Conservation (phyloP, 192 early-diverging fungal species). For the Rhizoclosmatium globosum region DNA sequence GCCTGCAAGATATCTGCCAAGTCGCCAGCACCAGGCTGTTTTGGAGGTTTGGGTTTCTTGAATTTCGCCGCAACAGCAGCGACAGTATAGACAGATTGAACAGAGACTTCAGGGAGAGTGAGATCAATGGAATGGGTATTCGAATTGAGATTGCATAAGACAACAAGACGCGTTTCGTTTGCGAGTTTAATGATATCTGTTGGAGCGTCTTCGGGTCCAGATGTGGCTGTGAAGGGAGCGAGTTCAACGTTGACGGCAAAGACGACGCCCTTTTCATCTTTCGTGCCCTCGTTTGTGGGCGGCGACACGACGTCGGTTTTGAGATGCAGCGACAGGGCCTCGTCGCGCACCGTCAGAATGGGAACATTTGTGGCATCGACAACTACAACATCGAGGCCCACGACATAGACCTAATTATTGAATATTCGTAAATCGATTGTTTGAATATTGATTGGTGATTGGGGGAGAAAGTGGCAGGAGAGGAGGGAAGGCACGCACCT, state of each 20-base stretch:
- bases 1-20: background rate
- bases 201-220: background rate
- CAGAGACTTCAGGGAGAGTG: background rate
- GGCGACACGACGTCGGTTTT: constrained; percentile 7
- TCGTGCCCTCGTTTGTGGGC: background rate
- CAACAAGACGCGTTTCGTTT: background rate
- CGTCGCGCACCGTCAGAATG: background rate
- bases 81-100: constrained; percentile 7
- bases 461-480: background rate
- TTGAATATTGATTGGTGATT: background rate
- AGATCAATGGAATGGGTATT: constrained; percentile 6
- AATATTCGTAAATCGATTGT: background rate
- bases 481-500: background rate
- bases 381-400: constrained; percentile 4
- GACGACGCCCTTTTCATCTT: no score
- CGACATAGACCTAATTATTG: background rate
- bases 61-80: background rate
- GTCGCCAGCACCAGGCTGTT: background rate
- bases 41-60: background rate
- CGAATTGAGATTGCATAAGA: constrained; percentile 8
- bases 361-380: background rate
- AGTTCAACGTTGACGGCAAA: constrained; percentile 2
- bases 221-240: background rate
- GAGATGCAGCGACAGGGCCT: background rate
- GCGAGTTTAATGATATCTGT: background rate